Percentiles rank a stretch among this genome's conserved stretches.
Evolutionary conservation across 2,329 filamentous ascomycete genomes (phyloP).

Genomic region (Phialophora macrospora): DNA sequence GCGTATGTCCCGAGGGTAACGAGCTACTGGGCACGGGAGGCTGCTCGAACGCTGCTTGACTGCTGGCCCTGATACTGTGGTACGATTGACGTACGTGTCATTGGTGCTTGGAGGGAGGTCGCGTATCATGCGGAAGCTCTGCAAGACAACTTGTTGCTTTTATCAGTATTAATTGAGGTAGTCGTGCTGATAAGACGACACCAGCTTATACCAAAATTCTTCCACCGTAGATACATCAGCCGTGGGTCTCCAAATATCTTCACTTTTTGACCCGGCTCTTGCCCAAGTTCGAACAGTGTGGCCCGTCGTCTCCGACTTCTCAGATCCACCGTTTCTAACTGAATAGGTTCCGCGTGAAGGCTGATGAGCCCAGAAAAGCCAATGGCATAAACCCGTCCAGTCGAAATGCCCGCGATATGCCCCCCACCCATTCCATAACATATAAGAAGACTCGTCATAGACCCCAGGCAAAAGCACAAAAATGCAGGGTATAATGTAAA

Average conservation of each 20-base stretch:
- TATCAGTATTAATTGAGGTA: background rate
- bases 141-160: background rate
- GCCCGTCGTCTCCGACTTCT: too few relatives aligned
- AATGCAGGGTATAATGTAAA: constrained; percentile 19
- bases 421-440: background rate
- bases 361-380: background rate
- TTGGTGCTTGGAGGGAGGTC: background rate
- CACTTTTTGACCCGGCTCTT: background rate
- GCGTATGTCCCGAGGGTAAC: background rate
- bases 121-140: background rate
- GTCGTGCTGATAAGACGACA: background rate
- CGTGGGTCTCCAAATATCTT: background rate
- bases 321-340: background rate
- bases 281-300: background rate
- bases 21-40: background rate
- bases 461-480: background rate
- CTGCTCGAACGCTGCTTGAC: background rate
- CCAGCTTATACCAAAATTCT: background rate
- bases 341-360: background rate
- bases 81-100: background rate
- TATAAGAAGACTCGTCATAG: constrained; percentile 13
- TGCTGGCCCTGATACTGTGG: background rate
- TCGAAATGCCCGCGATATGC: background rate
- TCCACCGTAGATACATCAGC: background rate
- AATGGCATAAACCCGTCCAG: background rate